Evolutionary conservation across 1,284 basidiomycete species (phyloP), one percentile per base, ranked within the genome.

Genomic region (Moesziomyces antarcticus): DNA sequence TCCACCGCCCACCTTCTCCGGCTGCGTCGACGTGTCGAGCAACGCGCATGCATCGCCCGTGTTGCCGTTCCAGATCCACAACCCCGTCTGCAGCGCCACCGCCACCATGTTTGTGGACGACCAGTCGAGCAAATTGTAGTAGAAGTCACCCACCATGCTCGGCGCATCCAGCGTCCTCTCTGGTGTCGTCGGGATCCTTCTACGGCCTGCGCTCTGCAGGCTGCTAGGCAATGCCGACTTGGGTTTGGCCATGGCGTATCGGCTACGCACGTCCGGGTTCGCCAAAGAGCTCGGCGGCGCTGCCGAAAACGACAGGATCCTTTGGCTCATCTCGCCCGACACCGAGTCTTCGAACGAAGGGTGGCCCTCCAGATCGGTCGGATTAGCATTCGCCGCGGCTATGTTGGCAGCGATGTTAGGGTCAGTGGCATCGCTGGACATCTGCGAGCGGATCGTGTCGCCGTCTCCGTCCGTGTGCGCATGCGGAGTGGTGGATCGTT

Each of bases 91-190:
- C 55, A 83, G 54, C 3, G 78, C 81, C 16, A 83, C 77, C 13
- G 82, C 82, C 18, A 83, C 67, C 35, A 91, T 86, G 85, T 99
- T 98, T 62, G 89, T 89, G 33, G 88, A 88, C 40, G 91, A 92
- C 96, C 96, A 99, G 45, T 91, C 89, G 58, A 98, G 85, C 37
- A 99, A 87, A 84, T 99, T 99, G 79, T 97, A 90, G 84, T 99
- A 99, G 85, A 97, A 99, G 85, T 99, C 97, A 77, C 98, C 94
- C 43, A 92, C 89, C 87, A 97, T 92, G 1, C 93, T 93, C 0
- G 95, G 94, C 0, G 97, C 97, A 80, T 99, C 97, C 13, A 99
- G 88, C 3, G 97, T 93, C 24, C 93, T 89, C 78, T 97, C 93
- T 0, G 91, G 94, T 66, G 89, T 90, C 0, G 90, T 93, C 0